Evolutionary conservation across 495 filamentous ascomycete species (phyloP), one percentile per base, ranked within the genome.

Genomic region (Arthonia radiata): DNA sequence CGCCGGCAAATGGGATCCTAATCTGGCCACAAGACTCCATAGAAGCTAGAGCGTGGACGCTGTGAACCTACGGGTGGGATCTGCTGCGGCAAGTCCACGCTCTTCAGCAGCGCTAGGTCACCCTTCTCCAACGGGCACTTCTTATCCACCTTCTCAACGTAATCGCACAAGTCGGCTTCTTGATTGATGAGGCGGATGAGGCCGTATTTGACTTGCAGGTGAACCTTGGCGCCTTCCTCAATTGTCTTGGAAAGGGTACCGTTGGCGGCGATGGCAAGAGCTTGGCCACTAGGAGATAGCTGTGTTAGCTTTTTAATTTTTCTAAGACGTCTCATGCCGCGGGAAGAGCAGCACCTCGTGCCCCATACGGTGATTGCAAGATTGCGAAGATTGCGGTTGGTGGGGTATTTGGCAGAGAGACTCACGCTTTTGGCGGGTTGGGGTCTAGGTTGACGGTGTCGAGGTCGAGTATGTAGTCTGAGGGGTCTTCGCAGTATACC

Each of bases 171-270:
- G 43, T 90, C 70, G 38, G 70, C 64, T 30, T 49, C 53, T 30
- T 74, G 71, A 38, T 62, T 72, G 48, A 99, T 62, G 30, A 99
- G 57, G 25, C 68, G 75, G 43, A 99, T 92, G 38, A 90, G 53
- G 35, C 79, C 86, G 46, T 83, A 99, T 48, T 91, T 93, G 52
- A 94, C 82, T 30, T 68, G 58, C 17, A 99, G 45, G 16, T 69
- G 55, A 18, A 92, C 68, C 31, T 67, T 70, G 22, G 89, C 74
- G 27, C 77, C 82, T 19, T 76, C 43, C n/a, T 61, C 57, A 31
- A 99, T 57, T 8, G 47, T 38, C 31, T 83, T 47, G 30, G 50
- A 57, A 24, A 99, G 54, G 10, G 47, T 67, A 31, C 89, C 86
- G 14, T 44, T 51, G 10, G 83, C 86, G 25, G 61, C 56, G 51